Percentiles rank a stretch among this genome's conserved stretches.
These are phyloP conservation scores for Cucumis cinereus DNA, from an alignment of 306 rosid species.

Conservation along the genomic window DNA sequence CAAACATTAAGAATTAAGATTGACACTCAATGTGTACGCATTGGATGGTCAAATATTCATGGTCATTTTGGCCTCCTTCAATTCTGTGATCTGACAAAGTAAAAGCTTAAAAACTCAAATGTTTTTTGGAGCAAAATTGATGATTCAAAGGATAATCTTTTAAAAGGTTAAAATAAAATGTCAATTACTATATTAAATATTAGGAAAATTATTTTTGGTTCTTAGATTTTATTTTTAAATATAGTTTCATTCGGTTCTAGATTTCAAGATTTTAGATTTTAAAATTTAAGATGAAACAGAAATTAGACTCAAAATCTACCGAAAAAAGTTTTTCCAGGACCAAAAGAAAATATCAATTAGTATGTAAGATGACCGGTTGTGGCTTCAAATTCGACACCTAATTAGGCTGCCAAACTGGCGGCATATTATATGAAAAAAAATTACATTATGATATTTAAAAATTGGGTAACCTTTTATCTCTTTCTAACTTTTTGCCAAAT, in stretches of 20 bases:
- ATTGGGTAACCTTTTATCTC: not conserved
- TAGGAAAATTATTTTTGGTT: too few species aligned
- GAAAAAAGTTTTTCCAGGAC: too few species aligned
- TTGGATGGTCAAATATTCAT: not conserved
- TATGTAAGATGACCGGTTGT: not conserved
- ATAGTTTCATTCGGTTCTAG: too few species aligned
- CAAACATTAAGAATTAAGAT: not conserved
- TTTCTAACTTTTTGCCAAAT: not conserved
- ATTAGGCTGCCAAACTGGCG: slow-evolving; percentile 1
- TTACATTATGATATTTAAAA: not conserved
- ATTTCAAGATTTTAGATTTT: too few species aligned
- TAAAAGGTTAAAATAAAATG: not conserved
- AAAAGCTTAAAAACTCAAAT: not conserved
- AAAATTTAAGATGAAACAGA: too few species aligned
- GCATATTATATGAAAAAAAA: not conserved
- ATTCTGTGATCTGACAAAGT: not conserved
- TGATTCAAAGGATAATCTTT: not conserved
- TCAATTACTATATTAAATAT: not conserved
- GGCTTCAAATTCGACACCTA: not conserved
- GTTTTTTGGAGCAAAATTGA: not conserved
- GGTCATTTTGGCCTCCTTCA: not conserved
- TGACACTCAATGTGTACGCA: not conserved
- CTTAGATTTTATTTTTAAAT: too few species aligned
- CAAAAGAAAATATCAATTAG: not conserved
- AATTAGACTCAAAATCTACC: too few species aligned